phyloP scores from a whole-genome alignment of 2,329 filamentous ascomycete genomes.

The Colletotrichum chlorophyti region DNA sequence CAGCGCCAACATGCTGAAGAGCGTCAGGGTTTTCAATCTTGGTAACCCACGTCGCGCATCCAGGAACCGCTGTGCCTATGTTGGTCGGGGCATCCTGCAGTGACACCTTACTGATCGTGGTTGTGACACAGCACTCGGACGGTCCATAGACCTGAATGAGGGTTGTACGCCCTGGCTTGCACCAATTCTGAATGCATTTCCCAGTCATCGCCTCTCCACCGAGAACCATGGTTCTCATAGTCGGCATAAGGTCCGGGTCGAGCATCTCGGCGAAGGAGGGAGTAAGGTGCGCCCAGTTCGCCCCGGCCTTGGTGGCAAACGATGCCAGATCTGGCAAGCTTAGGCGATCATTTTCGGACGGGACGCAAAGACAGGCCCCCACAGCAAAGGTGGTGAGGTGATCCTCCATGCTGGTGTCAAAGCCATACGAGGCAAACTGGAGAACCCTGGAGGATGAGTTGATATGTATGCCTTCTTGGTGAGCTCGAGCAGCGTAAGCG shows the following conservation, averaged over 20 bases:
- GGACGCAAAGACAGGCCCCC: constrained; percentile 69
- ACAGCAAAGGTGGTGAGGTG: constrained; percentile 57
- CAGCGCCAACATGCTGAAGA: constrained; percentile 20
- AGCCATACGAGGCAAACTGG: constrained; percentile 60
- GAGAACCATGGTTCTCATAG: constrained; percentile 52
- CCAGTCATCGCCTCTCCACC: constrained; percentile 60
- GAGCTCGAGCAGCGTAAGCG: constrained; percentile 26
- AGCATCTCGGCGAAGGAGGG: constrained; percentile 55
- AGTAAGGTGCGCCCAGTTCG: constrained; percentile 57
- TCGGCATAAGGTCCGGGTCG: constrained; percentile 49
- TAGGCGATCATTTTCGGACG: constrained; percentile 54
- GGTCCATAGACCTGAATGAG: constrained; percentile 60
- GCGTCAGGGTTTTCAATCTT: constrained; percentile 12
- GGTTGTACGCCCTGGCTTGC: constrained; percentile 39
- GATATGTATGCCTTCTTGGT: background rate
- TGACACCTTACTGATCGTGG: constrained; percentile 42
- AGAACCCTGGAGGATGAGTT: background rate
- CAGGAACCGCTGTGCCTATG: constrained; percentile 35
- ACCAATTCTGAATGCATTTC: constrained; percentile 54
- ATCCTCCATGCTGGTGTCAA: constrained; percentile 59
- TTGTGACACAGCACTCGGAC: constrained; percentile 54
- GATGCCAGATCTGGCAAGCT: constrained; percentile 41
- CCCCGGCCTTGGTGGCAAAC: constrained; percentile 29
- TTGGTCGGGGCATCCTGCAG: constrained; percentile 48
- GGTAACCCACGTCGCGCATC: constrained; percentile 28